phyloP scores from a whole-genome alignment of 1,284 basidiomycete genomes.

The Uromyces viciae-fabae region DNA sequence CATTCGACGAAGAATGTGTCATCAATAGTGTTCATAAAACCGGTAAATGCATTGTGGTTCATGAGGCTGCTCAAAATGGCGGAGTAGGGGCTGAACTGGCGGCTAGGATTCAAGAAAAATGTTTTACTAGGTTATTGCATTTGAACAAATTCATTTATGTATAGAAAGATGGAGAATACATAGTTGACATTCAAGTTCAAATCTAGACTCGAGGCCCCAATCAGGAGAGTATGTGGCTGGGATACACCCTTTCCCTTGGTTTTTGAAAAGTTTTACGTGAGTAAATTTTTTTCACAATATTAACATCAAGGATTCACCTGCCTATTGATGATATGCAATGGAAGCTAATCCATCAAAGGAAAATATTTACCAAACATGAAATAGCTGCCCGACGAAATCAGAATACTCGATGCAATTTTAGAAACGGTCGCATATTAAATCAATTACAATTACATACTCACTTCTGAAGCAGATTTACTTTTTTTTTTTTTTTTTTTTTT shows the following conservation, averaged over 20 bases:
- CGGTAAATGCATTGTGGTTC: constrained; percentile 78
- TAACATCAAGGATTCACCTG: background rate
- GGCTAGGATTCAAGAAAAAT: constrained; percentile 76
- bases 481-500: too few relatives aligned
- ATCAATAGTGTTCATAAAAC: constrained; percentile 77
- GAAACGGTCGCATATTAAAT: constrained; percentile 28
- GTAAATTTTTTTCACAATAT: background rate
- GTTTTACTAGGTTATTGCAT: constrained; percentile 65
- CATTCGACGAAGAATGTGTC: constrained; percentile 78
- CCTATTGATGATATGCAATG: too few relatives aligned
- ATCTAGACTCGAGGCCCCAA: constrained; percentile 67
- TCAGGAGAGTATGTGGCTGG: constrained; percentile 82
- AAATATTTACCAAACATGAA: too few relatives aligned
- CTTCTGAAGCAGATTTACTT: too few relatives aligned
- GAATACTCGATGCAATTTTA: constrained; percentile 34
- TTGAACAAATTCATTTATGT: too few relatives aligned
- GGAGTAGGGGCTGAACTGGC: constrained; percentile 83
- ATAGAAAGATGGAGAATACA: too few relatives aligned
- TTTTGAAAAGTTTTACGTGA: constrained; percentile 81
- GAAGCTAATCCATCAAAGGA: too few relatives aligned
- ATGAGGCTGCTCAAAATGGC: constrained; percentile 78
- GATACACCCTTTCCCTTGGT: constrained; percentile 73
- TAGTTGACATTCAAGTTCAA: background rate
- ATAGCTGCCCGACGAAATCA: constrained; percentile 36
- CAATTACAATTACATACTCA: too few relatives aligned